A percentile compares a stretch with the other conserved stretches of the same genome.
phyloP scores from a whole-genome alignment of 2,329 filamentous ascomycete species.

The Alternaria angustiovoidea region DNA sequence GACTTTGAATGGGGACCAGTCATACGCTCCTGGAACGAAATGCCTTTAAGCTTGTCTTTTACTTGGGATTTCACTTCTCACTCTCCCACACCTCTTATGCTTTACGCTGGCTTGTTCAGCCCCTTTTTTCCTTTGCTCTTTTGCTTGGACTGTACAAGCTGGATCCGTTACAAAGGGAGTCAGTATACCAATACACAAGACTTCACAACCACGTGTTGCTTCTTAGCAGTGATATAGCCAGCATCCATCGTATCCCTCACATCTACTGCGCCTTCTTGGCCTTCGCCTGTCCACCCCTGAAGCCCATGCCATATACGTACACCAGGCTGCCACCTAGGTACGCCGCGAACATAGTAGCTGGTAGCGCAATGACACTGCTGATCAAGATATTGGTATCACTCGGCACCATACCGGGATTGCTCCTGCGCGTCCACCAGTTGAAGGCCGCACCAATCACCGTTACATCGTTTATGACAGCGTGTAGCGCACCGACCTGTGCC shows the following conservation, averaged over 20 bases:
- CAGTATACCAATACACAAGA: too few species aligned
- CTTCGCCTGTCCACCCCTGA: constrained; percentile 38
- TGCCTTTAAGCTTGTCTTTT: too few species aligned
- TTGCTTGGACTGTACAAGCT: too few species aligned
- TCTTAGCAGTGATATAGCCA: not conserved
- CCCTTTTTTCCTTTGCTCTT: too few species aligned
- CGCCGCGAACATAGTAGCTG: constrained; percentile 50
- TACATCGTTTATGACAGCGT: constrained; percentile 55
- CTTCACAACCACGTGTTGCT: not conserved
- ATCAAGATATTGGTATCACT: constrained; percentile 48
- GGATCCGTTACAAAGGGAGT: too few species aligned
- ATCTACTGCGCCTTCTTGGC: constrained; percentile 38
- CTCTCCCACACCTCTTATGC: too few species aligned
- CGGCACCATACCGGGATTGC: constrained; percentile 45
- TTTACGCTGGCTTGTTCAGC: too few species aligned
- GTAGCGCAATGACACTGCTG: constrained; percentile 46
- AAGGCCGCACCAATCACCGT: constrained; percentile 50
- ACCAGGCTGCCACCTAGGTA: constrained; percentile 56
- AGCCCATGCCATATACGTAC: constrained; percentile 57
- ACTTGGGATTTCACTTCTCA: too few species aligned
- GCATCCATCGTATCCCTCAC: not conserved
- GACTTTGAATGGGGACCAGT: too few species aligned
- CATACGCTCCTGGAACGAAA: too few species aligned
- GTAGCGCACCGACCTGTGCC: constrained; percentile 52
- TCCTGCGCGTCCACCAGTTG: constrained; percentile 55